A percentile compares a stretch with the other conserved stretches of the same genome.
Conservation (phyloP, 345 rosid genomes). For the Moringa oleifera region DNA sequence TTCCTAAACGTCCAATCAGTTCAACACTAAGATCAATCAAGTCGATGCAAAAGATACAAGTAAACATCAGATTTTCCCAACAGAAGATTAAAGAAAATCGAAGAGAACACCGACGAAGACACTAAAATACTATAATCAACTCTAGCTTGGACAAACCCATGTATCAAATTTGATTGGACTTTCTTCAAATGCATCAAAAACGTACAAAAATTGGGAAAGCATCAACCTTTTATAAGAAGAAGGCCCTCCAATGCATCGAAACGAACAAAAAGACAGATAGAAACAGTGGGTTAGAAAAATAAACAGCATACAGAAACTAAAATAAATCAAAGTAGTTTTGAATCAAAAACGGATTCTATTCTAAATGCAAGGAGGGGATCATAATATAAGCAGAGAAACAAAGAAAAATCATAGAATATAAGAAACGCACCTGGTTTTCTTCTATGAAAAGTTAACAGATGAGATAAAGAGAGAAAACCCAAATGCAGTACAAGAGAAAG, state of each 20-base stretch:
- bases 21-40: too few relatives aligned
- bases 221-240: background rate
- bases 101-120: too few relatives aligned
- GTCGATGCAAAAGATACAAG: too few relatives aligned
- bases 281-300: background rate
- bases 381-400: conserved; percentile 4
- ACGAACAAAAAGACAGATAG: background rate
- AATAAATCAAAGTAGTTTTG: conserved; percentile 10
- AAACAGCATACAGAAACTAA: background rate
- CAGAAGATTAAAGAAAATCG: too few relatives aligned
- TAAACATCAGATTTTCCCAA: too few relatives aligned
- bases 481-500: conserved; percentile 19
- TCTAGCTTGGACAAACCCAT: conserved; percentile 13
- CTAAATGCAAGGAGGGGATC: background rate
- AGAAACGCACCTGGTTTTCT: conserved; percentile 31
- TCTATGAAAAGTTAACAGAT: conserved; percentile 9
- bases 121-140: too few relatives aligned
- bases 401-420: background rate
- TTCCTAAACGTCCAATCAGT: too few relatives aligned
- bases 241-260: conserved; percentile 13
- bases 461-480: conserved; percentile 10
- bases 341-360: conserved; percentile 6
- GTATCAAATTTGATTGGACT: background rate
- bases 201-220: conserved; percentile 4
- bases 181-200: conserved; percentile 9